A percentile compares a stretch with the other conserved stretches of the same genome.
phyloP scores from a whole-genome alignment of 306 rosid genomes.

The Corylus heterophylla region DNA sequence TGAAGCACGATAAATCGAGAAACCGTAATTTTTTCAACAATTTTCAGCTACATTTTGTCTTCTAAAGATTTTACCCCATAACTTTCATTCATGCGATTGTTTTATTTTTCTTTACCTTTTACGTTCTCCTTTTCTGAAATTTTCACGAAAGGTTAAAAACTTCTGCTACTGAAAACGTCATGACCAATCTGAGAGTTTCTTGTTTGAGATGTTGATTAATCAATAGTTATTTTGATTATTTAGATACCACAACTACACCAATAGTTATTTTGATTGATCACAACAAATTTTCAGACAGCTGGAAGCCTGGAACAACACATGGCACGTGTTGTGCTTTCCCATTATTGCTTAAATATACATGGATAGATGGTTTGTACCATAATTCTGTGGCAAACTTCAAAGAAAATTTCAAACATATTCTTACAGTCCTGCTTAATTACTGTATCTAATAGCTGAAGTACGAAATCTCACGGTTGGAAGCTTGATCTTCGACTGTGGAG shows the following conservation, averaged over 20 bases:
- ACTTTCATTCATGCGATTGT: neutral
- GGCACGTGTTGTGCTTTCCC: conserved; percentile 6
- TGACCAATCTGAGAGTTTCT: neutral
- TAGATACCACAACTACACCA: neutral
- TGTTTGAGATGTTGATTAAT: neutral
- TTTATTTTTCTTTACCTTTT: neutral
- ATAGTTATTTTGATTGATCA: neutral
- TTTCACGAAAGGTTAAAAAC: neutral
- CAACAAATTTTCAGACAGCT: conserved; percentile 15
- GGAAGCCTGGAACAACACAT: conserved; percentile 9
- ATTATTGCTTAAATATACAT: conserved; percentile 32
- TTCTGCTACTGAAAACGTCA: neutral
- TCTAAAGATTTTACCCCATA: neutral
- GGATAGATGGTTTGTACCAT: conserved; percentile 17
- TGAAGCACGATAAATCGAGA: neutral
- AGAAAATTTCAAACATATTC: conserved; percentile 16
- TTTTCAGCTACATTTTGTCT: neutral
- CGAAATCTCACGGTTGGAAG: conserved; percentile 23
- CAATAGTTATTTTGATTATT: neutral
- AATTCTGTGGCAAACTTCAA: conserved; percentile 6
- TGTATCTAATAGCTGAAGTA: neutral
- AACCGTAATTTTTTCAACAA: neutral
- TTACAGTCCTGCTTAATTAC: conserved; percentile 13
- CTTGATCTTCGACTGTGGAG: conserved; percentile 15
- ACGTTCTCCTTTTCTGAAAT: neutral